Conservation (phyloP, 768 basidiomycete species). For the Kwoniella sp. region DNA sequence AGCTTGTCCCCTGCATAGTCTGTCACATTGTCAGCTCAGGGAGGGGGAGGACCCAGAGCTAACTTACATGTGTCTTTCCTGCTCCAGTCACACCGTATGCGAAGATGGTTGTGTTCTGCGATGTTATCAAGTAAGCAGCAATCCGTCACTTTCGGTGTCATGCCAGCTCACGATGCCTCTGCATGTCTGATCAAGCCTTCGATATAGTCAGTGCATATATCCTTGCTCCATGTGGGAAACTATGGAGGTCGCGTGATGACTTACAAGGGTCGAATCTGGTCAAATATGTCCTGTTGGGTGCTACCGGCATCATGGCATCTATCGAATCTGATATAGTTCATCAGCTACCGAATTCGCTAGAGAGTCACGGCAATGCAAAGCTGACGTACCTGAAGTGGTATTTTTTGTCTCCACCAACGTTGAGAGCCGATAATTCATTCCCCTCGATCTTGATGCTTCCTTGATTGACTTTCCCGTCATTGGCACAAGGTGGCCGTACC, state of each 20-base stretch:
- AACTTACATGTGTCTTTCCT: constrained; percentile 66
- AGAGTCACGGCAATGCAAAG: neutral
- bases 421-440: constrained; percentile 13
- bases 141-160: neutral
- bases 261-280: constrained; percentile 67
- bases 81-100: constrained; percentile 89
- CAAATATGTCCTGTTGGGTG: constrained; percentile 75
- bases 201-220: neutral
- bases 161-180: constrained; percentile 66
- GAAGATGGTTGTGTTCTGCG: constrained; percentile 79
- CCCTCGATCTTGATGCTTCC: constrained; percentile 15
- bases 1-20: constrained; percentile 81
- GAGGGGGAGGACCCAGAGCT: neutral
- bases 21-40: constrained; percentile 54
- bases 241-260: neutral
- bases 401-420: constrained; percentile 15
- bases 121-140: neutral
- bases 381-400: constrained; percentile 21
- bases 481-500: constrained; percentile 4
- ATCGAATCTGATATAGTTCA: constrained; percentile 61
- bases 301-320: constrained; percentile 73
- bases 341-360: neutral
- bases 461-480: constrained; percentile 11
- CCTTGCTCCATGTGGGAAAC: too few relatives aligned
- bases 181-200: constrained; percentile 68